Base-by-base conservation (phyloP, 2,329 filamentous ascomycete species). In the Exophiala xenobiotica region DNA sequence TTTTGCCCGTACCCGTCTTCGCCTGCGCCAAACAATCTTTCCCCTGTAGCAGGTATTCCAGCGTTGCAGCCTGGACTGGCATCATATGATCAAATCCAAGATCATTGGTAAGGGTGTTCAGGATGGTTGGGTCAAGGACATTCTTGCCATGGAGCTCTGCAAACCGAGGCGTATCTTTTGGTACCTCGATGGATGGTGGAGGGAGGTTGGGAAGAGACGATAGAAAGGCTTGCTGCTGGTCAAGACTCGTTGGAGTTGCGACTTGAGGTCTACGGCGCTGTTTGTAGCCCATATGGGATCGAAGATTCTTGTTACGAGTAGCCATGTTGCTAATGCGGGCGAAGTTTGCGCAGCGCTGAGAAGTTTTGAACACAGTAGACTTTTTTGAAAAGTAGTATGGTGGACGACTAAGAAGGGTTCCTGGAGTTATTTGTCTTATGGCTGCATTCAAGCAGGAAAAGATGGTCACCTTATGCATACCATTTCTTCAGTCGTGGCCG, bases 1-100 rank as follows among this genome's bases (percentile, higher is more conserved):
- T 99, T 74, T 99, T 99, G 67, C 93, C 93, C 3, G 93, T 97
- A 67, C 93, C 93, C 6, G 93, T 99, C 73, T 89, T 96, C 53
- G 93, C 93, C 74, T 97, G 93, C 40, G 92, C 93, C 60, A 97
- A 79, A 62, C 87, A 89, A 64, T 56, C 51, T 33, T 43, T 39
- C 16, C 51, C 39, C 24, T 38, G 19, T 2, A 56, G 46, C 2
- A 56, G 53, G 18, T 43, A 29, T n/a, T 53, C 49, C 24, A 56
- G 26, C 11, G 53, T 56, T 5, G 53, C 53, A 19, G 44, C 49
- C 31, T 53, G 53, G 2, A 53, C 49, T 18, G 53, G 53, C 40
- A 48, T 53, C 51, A 53, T 56, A 33, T 56, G 53, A 29, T 51
- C 45, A 33, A 56, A 56, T 4, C 26, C 11, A 12, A 56, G 39